Conservation (phyloP, 2,329 filamentous ascomycete species). For the Byssochlamys sp. region DNA sequence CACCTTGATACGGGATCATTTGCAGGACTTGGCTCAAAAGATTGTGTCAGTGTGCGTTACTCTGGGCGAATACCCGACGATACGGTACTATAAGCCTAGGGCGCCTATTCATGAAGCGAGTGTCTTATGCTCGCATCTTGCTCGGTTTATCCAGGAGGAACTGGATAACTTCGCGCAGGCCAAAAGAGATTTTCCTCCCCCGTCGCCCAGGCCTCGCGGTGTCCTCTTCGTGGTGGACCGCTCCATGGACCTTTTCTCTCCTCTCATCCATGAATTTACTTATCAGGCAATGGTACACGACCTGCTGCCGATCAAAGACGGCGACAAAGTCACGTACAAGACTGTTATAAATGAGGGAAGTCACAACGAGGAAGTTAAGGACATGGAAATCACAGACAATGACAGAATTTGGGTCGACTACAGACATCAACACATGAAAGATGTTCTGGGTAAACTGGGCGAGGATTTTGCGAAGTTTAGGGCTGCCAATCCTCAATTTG, state of each 20-base stretch:
- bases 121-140: conserved; percentile 78
- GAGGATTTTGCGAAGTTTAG: conserved; percentile 87
- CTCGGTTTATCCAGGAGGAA: conserved; percentile 82
- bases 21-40: conserved; percentile 80
- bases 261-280: conserved; percentile 88
- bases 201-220: conserved; percentile 62
- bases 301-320: conserved; percentile 75
- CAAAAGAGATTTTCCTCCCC: conserved; percentile 72
- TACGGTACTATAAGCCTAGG: conserved; percentile 77
- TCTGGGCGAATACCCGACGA: conserved; percentile 84
- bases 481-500: conserved; percentile 83
- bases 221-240: conserved; percentile 80
- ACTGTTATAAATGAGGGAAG: conserved; percentile 68
- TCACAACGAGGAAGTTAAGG: conserved; percentile 64
- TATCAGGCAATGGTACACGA: conserved; percentile 98
- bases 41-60: conserved; percentile 80
- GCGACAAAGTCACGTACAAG: conserved; percentile 77
- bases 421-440: conserved; percentile 92
- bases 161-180: conserved; percentile 79
- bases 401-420: conserved; percentile 95
- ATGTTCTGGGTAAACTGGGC: conserved; percentile 88
- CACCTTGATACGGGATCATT: conserved; percentile 67
- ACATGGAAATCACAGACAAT: conserved; percentile 81
- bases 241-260: conserved; percentile 82
- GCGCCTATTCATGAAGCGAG: conserved; percentile 73